Percentiles rank a stretch among this genome's conserved stretches.
Conservation (phyloP, 257 asterid genomes). For the Craterostigma plantagineum region DNA sequence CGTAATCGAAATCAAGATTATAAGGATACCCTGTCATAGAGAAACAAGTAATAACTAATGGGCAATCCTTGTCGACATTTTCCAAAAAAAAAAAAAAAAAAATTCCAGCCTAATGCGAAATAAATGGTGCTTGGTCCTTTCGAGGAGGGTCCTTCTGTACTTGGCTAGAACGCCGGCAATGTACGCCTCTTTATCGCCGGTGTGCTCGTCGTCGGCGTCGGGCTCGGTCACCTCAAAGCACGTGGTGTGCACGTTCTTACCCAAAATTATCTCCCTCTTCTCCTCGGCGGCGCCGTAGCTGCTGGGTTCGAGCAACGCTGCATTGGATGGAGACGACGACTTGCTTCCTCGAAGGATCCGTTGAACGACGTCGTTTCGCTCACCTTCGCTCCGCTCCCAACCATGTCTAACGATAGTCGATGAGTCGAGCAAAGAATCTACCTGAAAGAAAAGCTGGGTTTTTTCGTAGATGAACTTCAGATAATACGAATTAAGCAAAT, state of each 20-base stretch:
- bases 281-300: conserved; percentile 6
- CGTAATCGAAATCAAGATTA: conserved; percentile 10
- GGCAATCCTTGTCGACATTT: no score
- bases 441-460: no score
- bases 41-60: no score
- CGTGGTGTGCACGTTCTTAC: conserved; percentile 68
- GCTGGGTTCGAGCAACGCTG: conserved; percentile 2
- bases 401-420: no score
- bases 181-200: conserved; percentile 88
- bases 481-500: no score
- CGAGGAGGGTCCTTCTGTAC: conserved; percentile 55
- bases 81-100: no score
- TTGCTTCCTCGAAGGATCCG: no score
- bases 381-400: no score
- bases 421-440: no score
- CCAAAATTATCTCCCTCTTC: conserved; percentile 55
- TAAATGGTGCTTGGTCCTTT: conserved; percentile 80
- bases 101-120: no score
- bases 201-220: conserved; percentile 76
- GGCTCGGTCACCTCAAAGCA: conserved; percentile 88
- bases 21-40: conserved; percentile 9
- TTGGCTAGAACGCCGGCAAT: conserved; percentile 91
- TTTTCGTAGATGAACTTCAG: no score
- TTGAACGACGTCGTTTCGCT: no score
- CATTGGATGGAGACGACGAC: conserved; percentile 8